Percentiles rank a stretch among this genome's conserved stretches.
phyloP scores from a whole-genome alignment of 352 stramenopile species.

The Globisporangium orthogonon region DNA sequence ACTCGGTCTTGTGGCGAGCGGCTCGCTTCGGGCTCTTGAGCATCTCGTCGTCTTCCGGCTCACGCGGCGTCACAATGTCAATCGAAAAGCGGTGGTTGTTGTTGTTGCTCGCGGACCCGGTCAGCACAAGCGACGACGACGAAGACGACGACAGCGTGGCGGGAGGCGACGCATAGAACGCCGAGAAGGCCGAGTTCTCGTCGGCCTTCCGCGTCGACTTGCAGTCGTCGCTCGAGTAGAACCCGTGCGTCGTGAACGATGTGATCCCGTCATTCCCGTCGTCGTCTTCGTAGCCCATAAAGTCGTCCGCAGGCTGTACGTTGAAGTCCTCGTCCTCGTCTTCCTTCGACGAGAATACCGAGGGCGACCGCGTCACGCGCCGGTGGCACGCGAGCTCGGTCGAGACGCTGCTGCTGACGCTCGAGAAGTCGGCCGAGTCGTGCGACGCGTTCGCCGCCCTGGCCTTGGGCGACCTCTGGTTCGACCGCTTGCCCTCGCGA shows the following conservation, averaged over 20 bases:
- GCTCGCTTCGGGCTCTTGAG: slow-evolving; percentile 2
- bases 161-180: slow-evolving; percentile 6
- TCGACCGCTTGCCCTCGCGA: slow-evolving; percentile 17
- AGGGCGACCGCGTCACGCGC: slow-evolving; percentile 41
- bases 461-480: slow-evolving; percentile 6
- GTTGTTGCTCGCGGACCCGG: not conserved
- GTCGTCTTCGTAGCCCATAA: slow-evolving; percentile 54
- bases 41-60: slow-evolving; percentile 16
- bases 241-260: slow-evolving; percentile 31
- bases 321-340: slow-evolving; percentile 1
- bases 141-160: slow-evolving; percentile 1
- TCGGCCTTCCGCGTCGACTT: slow-evolving; percentile 3
- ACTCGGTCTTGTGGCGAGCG: slow-evolving; percentile 1
- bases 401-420: slow-evolving; percentile 53
- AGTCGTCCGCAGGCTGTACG: slow-evolving; percentile 37
- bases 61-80: slow-evolving; percentile 4
- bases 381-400: slow-evolving; percentile 50
- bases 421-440: slow-evolving; percentile 34
- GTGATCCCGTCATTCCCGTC: slow-evolving; percentile 27
- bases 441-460: slow-evolving; percentile 9
- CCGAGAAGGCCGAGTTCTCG: slow-evolving; percentile 5
- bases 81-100: slow-evolving; percentile 5
- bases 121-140: not conserved
- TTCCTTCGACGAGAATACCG: slow-evolving; percentile 21
- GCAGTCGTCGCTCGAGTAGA: slow-evolving; percentile 21